phyloP scores from a whole-genome alignment of 176 grass and related monocot genomes.

The Eleusine indica region DNA sequence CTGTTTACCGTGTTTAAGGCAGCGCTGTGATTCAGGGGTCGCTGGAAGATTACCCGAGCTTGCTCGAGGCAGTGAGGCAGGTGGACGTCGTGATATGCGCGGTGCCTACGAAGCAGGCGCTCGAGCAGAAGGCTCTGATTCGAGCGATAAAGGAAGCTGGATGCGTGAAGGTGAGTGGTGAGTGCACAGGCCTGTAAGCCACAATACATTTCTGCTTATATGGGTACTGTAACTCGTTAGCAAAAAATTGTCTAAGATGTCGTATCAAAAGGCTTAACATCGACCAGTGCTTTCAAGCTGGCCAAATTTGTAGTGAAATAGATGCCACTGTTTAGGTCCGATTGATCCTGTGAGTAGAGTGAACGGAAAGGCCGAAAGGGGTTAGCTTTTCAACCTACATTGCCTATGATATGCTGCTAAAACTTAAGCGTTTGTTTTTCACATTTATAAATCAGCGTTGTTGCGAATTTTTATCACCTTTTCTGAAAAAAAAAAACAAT shows the following conservation, averaged over 20 bases:
- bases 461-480: background rate
- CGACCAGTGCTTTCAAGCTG: background rate
- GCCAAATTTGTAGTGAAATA: background rate
- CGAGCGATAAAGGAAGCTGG: conserved; percentile 83
- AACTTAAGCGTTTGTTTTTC: background rate
- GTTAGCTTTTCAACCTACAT: background rate
- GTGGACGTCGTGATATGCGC: conserved; percentile 86
- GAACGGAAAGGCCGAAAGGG: background rate
- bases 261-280: background rate
- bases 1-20: background rate
- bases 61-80: conserved; percentile 68
- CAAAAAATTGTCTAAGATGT: background rate
- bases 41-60: conserved; percentile 68
- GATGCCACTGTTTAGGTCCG: background rate
- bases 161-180: conserved; percentile 71
- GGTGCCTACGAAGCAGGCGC: conserved; percentile 67
- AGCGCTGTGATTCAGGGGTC: conserved; percentile 52
- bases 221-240: background rate
- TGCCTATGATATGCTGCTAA: background rate
- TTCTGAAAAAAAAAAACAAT: background rate
- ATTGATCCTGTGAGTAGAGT: background rate
- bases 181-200: background rate
- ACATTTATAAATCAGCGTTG: background rate
- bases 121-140: conserved; percentile 76
- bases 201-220: background rate